Percentiles rank a stretch among this genome's conserved stretches.
Evolutionary conservation across 345 rosid species (phyloP).

Genomic region (Populus tremula): DNA sequence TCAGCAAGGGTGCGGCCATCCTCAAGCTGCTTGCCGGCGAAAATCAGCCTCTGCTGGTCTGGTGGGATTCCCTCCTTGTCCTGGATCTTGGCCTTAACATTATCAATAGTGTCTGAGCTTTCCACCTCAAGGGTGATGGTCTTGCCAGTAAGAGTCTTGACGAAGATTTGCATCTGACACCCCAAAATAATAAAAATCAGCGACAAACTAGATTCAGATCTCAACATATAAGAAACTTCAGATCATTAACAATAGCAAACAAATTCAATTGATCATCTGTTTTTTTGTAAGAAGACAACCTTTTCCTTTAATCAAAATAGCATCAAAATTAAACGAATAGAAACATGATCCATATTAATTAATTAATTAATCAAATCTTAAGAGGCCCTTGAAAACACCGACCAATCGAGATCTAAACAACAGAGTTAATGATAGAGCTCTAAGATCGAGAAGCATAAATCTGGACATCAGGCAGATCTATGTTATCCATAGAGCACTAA

Average conservation of each 20-base stretch:
- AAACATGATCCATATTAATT: neutral
- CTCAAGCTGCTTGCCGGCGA: conserved; percentile 28
- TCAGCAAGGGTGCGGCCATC: conserved; percentile 22
- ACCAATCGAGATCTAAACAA: neutral
- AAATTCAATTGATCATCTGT: too few relatives aligned
- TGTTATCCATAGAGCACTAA: neutral
- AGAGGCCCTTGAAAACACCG: neutral
- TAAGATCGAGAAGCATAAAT: too few relatives aligned
- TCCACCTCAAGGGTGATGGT: neutral
- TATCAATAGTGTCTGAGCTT: conserved; percentile 29
- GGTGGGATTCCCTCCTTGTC: conserved; percentile 32
- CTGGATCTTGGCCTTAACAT: conserved; percentile 32
- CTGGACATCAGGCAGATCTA: neutral
- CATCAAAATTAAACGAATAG: neutral
- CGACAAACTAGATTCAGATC: neutral
- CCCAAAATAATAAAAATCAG: neutral
- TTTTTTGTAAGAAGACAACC: too few relatives aligned
- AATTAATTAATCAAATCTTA: neutral
- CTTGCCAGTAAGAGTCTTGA: conserved; percentile 4
- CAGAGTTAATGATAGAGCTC: too few relatives aligned
- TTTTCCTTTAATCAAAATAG: neutral
- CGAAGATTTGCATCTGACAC: conserved; percentile 8
- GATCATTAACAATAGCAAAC: too few relatives aligned
- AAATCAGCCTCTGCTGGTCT: conserved; percentile 30
- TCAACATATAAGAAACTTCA: too few relatives aligned